phyloP scores from a whole-genome alignment of 306 rosid species.

The Fragaria iinumae region DNA sequence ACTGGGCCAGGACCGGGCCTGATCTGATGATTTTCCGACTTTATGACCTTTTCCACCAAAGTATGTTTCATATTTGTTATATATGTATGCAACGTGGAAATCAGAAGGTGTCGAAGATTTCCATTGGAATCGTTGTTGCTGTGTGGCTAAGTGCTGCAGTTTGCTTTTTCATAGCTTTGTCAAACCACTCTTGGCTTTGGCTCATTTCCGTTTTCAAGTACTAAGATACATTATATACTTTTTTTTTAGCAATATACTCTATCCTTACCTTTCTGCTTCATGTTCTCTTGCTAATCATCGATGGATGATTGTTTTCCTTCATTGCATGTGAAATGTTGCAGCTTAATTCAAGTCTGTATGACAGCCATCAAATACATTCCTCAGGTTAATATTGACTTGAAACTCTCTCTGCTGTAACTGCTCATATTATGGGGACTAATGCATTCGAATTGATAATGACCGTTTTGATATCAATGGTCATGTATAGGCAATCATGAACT shows the following conservation, averaged over 20 bases:
- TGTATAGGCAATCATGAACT: slow-evolving; percentile 76
- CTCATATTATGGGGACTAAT: not conserved
- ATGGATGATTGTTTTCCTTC: slow-evolving; percentile 1
- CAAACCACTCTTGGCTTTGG: slow-evolving; percentile 83
- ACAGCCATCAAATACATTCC: slow-evolving; percentile 80
- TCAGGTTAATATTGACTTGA: slow-evolving; percentile 47
- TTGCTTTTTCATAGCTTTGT: slow-evolving; percentile 68
- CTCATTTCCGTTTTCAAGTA: slow-evolving; percentile 75
- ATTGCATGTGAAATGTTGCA: slow-evolving; percentile 39
- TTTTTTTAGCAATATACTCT: slow-evolving; percentile 4
- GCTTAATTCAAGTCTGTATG: slow-evolving; percentile 81
- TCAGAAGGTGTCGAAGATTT: slow-evolving; percentile 64
- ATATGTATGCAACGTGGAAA: slow-evolving; percentile 58
- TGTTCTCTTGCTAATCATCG: not conserved
- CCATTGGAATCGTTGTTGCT: slow-evolving; percentile 43
- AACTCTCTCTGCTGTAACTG: not conserved
- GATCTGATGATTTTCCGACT: not conserved
- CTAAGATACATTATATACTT: not conserved
- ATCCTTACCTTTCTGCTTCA: not conserved
- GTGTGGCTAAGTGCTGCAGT: slow-evolving; percentile 65
- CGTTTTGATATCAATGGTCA: slow-evolving; percentile 1
- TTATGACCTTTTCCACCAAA: not conserved
- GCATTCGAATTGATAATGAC: not conserved
- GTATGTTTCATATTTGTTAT: not conserved
- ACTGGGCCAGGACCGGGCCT: too few species aligned